Conservation (phyloP, 2,329 filamentous ascomycete genomes). For the Sodiomyces alkalinus region DNA sequence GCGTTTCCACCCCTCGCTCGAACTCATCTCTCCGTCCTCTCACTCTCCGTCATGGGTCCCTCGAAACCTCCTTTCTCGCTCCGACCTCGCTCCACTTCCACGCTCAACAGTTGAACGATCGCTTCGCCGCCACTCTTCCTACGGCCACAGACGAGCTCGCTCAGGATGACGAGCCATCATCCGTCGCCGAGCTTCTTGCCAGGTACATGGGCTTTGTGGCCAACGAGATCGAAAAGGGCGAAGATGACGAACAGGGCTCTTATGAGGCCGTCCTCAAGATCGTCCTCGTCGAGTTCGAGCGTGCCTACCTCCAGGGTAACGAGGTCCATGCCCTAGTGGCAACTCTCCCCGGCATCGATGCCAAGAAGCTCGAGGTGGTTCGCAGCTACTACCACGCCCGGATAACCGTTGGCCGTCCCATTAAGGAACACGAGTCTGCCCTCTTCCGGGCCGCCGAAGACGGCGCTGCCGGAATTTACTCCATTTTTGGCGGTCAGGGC, state of each 20-base stretch:
- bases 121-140: conserved; percentile 73
- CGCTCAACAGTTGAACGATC: conserved; percentile 84
- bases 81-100: conserved; percentile 93
- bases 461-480: conserved; percentile 72
- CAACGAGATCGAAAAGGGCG: conserved; percentile 77
- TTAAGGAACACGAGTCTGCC: conserved; percentile 87
- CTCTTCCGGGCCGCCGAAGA: conserved; percentile 80
- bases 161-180: conserved; percentile 98
- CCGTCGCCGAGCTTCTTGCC: conserved; percentile 78
- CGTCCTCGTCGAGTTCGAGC: conserved; percentile 89
- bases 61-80: conserved; percentile 92
- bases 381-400: conserved; percentile 86
- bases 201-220: conserved; percentile 88
- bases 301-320: conserved; percentile 85
- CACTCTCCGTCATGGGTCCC: conserved; percentile 79
- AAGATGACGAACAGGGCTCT: conserved; percentile 75
- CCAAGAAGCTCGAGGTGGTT: conserved; percentile 85
- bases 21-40: conserved; percentile 85
- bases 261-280: conserved; percentile 90
- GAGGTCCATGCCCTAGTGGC: conserved; percentile 88
- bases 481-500: conserved; percentile 90
- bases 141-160: conserved; percentile 91
- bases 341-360: conserved; percentile 72
- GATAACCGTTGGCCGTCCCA: conserved; percentile 66
- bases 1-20: conserved; percentile 90